Conservation (phyloP, 1,284 basidiomycete species). For the Mycena citricolor region DNA sequence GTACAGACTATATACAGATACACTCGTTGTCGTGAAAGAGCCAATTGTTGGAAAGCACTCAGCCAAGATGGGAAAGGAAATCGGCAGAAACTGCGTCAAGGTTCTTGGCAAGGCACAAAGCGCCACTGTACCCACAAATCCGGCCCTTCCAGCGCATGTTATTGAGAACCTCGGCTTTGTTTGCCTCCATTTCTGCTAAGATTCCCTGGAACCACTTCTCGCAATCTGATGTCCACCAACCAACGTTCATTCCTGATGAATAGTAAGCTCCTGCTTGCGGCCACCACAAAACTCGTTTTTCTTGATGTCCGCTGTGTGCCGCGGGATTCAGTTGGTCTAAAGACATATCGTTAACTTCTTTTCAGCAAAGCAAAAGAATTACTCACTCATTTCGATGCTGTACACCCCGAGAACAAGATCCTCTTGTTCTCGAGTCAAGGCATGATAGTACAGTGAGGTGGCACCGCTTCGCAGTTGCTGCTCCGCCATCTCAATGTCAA, state of each 20-base stretch:
- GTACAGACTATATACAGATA: too few relatives aligned
- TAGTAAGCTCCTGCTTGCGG: slow-evolving; percentile 8
- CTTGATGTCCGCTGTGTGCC: slow-evolving; percentile 9
- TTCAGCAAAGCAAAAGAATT: background rate
- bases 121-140: too few relatives aligned
- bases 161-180: too few relatives aligned
- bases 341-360: too few relatives aligned
- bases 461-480: slow-evolving; percentile 1
- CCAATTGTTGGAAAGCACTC: too few relatives aligned
- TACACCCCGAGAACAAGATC: slow-evolving; percentile 16
- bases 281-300: slow-evolving; percentile 18
- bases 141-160: too few relatives aligned
- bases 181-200: slow-evolving; percentile 12
- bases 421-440: slow-evolving; percentile 7
- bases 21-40: too few relatives aligned
- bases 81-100: too few relatives aligned
- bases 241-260: slow-evolving; percentile 13
- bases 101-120: too few relatives aligned
- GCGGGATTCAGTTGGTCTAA: too few relatives aligned
- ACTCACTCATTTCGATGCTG: slow-evolving; percentile 10
- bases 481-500: slow-evolving; percentile 9
- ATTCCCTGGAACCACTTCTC: slow-evolving; percentile 16
- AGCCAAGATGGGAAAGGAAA: too few relatives aligned
- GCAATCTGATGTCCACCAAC: slow-evolving; percentile 17
- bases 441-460: slow-evolving; percentile 5